These are phyloP conservation scores for Microstroma glucosiphilum DNA, from an alignment of 1,284 basidiomycete genomes.

Conservation along the genomic window DNA sequence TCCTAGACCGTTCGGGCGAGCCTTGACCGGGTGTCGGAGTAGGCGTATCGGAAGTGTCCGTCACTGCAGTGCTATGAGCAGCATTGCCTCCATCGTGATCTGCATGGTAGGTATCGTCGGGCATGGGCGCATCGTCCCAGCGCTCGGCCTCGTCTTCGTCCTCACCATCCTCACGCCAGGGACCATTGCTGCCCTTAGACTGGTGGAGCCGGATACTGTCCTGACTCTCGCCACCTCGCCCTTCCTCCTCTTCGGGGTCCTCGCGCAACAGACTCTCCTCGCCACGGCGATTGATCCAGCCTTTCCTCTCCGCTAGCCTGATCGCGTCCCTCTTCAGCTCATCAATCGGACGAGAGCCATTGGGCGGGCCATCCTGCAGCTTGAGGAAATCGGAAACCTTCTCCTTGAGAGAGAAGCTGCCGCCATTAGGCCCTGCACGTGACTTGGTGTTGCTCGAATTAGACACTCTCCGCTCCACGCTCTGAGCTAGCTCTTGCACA, in stretches of 20 bases:
- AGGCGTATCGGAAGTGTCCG: constrained; percentile 1
- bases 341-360: constrained; percentile 30
- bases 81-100: neutral
- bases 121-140: constrained; percentile 7
- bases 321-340: constrained; percentile 28
- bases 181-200: too few species aligned
- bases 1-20: neutral
- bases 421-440: constrained; percentile 15
- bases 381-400: constrained; percentile 27
- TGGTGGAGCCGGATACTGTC: neutral
- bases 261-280: neutral
- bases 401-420: constrained; percentile 18
- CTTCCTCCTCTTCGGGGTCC: neutral
- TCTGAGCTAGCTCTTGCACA: constrained; percentile 7
- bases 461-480: constrained; percentile 5
- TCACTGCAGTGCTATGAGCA: neutral
- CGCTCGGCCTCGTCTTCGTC: neutral
- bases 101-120: neutral
- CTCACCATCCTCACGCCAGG: too few species aligned
- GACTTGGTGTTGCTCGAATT: constrained; percentile 13
- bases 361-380: constrained; percentile 25
- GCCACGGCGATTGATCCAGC: constrained; percentile 19
- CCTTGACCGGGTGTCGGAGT: neutral
- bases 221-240: neutral
- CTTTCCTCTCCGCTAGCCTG: constrained; percentile 29